phyloP scores from a whole-genome alignment of 2,329 filamentous ascomycete genomes.

The Tolypocladium amazonense region DNA sequence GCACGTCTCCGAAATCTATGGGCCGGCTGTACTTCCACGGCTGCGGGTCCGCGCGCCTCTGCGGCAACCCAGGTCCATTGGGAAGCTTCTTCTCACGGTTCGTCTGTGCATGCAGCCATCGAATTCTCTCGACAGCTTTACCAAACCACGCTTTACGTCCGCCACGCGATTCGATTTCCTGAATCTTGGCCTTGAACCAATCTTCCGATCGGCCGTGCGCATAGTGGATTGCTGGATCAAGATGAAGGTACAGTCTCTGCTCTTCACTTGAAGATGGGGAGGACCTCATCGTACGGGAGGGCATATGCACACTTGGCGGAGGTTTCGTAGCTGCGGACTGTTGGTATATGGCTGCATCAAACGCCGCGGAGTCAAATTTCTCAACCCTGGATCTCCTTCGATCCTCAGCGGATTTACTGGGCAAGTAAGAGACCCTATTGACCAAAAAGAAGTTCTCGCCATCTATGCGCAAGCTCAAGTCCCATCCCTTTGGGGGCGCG shows the following conservation, averaged over 20 bases:
- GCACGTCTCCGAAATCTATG: constrained; percentile 26
- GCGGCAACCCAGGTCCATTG: background rate
- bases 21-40: constrained; percentile 16
- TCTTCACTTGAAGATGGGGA: constrained; percentile 8
- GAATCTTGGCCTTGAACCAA: constrained; percentile 37
- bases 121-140: constrained; percentile 27
- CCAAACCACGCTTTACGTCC: constrained; percentile 41
- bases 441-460: background rate
- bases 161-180: constrained; percentile 37
- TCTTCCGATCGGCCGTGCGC: constrained; percentile 28
- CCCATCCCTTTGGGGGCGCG: background rate
- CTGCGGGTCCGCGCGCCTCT: constrained; percentile 12
- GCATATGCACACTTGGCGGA: constrained; percentile 11
- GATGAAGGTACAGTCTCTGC: constrained; percentile 28
- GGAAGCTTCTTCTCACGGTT: constrained; percentile 4
- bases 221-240: constrained; percentile 42
- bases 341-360: constrained; percentile 29
- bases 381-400: background rate
- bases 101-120: constrained; percentile 16
- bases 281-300: constrained; percentile 1
- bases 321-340: constrained; percentile 15
- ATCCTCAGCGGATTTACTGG: background rate
- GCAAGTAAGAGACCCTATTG: background rate
- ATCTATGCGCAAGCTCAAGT: background rate
- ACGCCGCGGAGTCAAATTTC: constrained; percentile 13